Evolutionary conservation across 2,329 filamentous ascomycete genomes (phyloP), one percentile per base, ranked within the genome.

Genomic region (Onygenales sp.): DNA sequence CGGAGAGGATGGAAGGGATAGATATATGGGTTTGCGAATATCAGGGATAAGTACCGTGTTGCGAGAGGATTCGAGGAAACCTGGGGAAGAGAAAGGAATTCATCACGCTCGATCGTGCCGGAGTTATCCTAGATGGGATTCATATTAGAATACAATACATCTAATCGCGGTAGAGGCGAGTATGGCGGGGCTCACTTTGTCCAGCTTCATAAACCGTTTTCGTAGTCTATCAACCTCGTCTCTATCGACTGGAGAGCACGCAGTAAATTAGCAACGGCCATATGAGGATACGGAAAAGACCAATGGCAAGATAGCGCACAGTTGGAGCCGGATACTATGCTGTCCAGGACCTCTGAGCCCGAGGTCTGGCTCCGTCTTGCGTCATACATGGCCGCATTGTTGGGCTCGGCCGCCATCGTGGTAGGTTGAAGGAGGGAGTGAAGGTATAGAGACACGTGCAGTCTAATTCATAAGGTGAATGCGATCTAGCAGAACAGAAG

Each of bases 201-300:
- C 93, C 56, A 98, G 78, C 76, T 98, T 98, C 92, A 97, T 97
- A 69, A 98, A 98, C 58, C 92, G 83, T 78, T 98, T 98, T 67
- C 90, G 83, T 69, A 98, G 79, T 66, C 93, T 83, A 69, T 97
- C 93, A 56, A 98, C 90, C 73, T 98, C 93, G 66, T 98, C 93
- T 71, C 88, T 86, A 77, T 98, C 89, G 78, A 98, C 92, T 97
- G 65, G 63, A 50, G 41, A 36, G 47, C 44, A 32, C 57, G 55
- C 55, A 44, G 21, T 27, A 5, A 27, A 27, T 27, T 27, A 27
- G 21, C 21, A 27, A 27, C 21, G 21, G 21, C 5, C 21, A 27
- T 27, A 27, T 5, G 21, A 27, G 21, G 21, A 5, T 27, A 27
- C 21, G 21, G 21, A 27, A 27, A 43, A 54, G 38, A 14, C 21